Conservation (phyloP, 2,329 filamentous ascomycete species). For the Xylariaceae sp. region DNA sequence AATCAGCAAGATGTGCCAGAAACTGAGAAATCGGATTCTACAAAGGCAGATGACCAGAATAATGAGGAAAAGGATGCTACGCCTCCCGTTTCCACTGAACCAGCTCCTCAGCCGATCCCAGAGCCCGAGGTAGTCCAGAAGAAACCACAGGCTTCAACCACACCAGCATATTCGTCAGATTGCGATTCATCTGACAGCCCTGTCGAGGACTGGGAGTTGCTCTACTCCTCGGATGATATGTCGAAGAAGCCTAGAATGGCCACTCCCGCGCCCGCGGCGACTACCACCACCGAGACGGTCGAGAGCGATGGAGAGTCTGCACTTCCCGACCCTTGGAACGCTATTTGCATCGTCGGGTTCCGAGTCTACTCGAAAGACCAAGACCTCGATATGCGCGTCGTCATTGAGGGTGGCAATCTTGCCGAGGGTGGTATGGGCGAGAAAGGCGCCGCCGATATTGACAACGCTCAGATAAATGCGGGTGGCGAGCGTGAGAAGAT, state of each 20-base stretch:
- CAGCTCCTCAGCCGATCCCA: constrained; percentile 1
- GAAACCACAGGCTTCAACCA: background rate
- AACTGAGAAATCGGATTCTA: constrained; percentile 18
- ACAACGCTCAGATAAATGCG: constrained; percentile 63
- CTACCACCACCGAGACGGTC: constrained; percentile 35
- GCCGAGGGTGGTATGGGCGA: constrained; percentile 63
- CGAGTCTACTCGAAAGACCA: constrained; percentile 54
- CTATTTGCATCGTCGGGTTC: constrained; percentile 50
- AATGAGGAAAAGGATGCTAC: constrained; percentile 15
- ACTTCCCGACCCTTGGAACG: constrained; percentile 50
- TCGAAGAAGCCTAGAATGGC: constrained; percentile 56
- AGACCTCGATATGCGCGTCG: constrained; percentile 58
- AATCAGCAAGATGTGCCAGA: constrained; percentile 14
- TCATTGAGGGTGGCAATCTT: constrained; percentile 61
- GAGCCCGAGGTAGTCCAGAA: background rate
- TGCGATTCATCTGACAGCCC: constrained; percentile 66
- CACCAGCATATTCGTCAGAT: constrained; percentile 51
- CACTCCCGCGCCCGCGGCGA: constrained; percentile 33
- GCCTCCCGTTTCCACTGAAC: background rate
- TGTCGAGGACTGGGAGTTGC: constrained; percentile 64
- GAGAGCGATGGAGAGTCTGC: constrained; percentile 51
- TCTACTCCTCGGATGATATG: constrained; percentile 66
- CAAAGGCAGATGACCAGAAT: constrained; percentile 10
- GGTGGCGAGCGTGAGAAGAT: constrained; percentile 52
- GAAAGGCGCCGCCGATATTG: constrained; percentile 61